Base-by-base conservation (phyloP, 129 eudicot species). In the Flaveria robusta region DNA sequence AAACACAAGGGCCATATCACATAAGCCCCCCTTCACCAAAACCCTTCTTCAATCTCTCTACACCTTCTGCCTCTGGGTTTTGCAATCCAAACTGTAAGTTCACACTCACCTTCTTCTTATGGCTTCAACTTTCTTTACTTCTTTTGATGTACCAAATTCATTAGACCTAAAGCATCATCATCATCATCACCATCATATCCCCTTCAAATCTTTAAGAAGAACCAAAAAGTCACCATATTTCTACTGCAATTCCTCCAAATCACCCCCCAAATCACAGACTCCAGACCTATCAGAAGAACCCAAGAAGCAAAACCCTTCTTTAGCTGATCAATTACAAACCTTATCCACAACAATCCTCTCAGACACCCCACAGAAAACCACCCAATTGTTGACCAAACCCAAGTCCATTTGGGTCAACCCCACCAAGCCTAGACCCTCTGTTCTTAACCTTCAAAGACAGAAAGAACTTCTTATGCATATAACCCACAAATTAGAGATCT, bases 371-470 rank as follows among this genome's bases (percentile, higher is more conserved):
- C 55, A 67, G n/a, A 72, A 67, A 50, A 27, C 80, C 31, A 62
- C 83, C 69, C 85, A 79, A 65, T 84, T 88, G 77, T 71, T 82
- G 20, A 74, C 77, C 1, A 86, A 80, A 64, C 89, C 87, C 19
- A 89, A 79, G 26, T 86, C 94, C 31, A 78, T 81, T 47, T 89
- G 94, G 94, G 89, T 89, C 74, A 89, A 89, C 78, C 94, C 94
- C 56, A 76, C 87, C 13, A 89, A 71, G 54, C 85, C 86, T 14
- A 82, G 85, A 72, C 94, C 88, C 50, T 84, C 89, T 45, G 91
- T 86, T 75, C 89, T 89, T 31, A 81, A 82, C 29, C 87, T 89
- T 41, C 87, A 86, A 29, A 81, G 94, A 43, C 94, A 86, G 18
- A 86, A 43, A 75, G 80, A 34, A 70, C 88, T 16, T 22, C 82